These are phyloP conservation scores for Phytophthora kernoviae DNA, from an alignment of 352 stramenopile genomes.

Conservation along the genomic window DNA sequence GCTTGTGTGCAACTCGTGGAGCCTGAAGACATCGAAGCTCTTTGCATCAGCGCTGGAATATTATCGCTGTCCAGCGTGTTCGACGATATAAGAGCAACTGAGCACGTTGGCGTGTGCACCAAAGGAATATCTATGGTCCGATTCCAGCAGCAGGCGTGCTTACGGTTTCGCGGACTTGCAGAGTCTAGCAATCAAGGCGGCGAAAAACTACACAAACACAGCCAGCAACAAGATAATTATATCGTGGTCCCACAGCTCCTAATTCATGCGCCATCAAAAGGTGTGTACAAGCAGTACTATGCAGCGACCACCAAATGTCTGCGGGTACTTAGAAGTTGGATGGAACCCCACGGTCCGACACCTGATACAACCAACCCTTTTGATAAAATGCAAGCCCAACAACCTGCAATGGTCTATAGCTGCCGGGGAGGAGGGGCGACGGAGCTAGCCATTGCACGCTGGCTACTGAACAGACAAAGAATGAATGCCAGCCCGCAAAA, in stretches of 20 bases:
- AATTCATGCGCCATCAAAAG: slow-evolving; percentile 59
- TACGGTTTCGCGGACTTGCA: slow-evolving; percentile 45
- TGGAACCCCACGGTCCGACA: slow-evolving; percentile 6
- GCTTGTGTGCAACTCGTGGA: slow-evolving; percentile 71
- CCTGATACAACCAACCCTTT: background rate
- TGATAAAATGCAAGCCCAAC: background rate
- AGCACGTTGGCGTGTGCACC: slow-evolving; percentile 46
- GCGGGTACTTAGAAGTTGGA: slow-evolving; percentile 55
- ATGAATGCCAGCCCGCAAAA: background rate
- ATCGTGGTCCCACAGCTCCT: slow-evolving; percentile 55
- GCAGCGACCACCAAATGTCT: slow-evolving; percentile 58
- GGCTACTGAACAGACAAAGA: slow-evolving; percentile 11
- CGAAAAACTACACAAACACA: background rate
- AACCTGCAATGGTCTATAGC: slow-evolving; percentile 11
- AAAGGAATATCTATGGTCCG: slow-evolving; percentile 34
- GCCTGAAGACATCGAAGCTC: slow-evolving; percentile 44
- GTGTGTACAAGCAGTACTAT: slow-evolving; percentile 74
- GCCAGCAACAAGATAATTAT: background rate
- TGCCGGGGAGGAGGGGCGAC: slow-evolving; percentile 56
- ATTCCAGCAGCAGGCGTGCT: slow-evolving; percentile 44
- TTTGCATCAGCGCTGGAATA: slow-evolving; percentile 47
- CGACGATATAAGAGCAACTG: slow-evolving; percentile 34
- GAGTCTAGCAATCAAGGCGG: background rate
- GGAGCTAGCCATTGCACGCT: slow-evolving; percentile 45
- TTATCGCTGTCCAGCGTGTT: slow-evolving; percentile 56